Base-by-base conservation (phyloP, 139 green algal species). In the Limnomonas spitsbergensis region DNA sequence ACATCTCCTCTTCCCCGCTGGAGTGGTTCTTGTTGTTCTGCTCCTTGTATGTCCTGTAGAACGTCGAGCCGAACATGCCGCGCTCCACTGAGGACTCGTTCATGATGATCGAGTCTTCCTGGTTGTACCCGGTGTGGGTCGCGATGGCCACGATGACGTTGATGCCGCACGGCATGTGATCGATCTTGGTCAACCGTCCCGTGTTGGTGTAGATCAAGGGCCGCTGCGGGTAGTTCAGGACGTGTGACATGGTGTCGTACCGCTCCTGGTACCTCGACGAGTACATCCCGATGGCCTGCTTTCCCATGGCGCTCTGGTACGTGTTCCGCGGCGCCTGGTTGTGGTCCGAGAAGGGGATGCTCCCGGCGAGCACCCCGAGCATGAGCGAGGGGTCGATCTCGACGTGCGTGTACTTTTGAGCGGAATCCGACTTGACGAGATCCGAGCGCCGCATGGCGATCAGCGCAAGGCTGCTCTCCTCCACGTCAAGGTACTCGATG, bases 261-360 rank as follows among this genome's bases (percentile, higher is more conserved):
- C 82, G 82, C 24, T 75, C 2, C 20, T 29, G 36, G 77, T 69
- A 94, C 78, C 90, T 92, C 37, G 80, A 91, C 36, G 81, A 74
- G 71, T 91, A 94, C 35, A 93, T 80, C 7, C 86, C 86, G 81
- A 94, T 91, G 9, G 88, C 78, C 74, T 86, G 82, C 78, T 86
- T 86, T 61, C 67, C 78, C 78, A 83, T 92, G 1, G 88, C 86
- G 1, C n/a, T 83, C 77, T 92, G 88, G 75, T 92, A 94, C 31
- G 84, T 89, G 80, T 94, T 94, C 14, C 89, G 79, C 40, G 89
- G 82, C 37, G 54, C 47, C 69, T 86, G 83, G 78, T 94, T 94
- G 84, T 94, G 88, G 69, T 94, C 81, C 0, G 88, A 83, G 75
- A 94, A 94, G 2, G 89, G 89, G 67, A 94, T 92, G 53, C 86